Evolutionary conservation across 1,139 yeast genomes (phyloP).

Genomic region (Debaryomyces udenii): DNA sequence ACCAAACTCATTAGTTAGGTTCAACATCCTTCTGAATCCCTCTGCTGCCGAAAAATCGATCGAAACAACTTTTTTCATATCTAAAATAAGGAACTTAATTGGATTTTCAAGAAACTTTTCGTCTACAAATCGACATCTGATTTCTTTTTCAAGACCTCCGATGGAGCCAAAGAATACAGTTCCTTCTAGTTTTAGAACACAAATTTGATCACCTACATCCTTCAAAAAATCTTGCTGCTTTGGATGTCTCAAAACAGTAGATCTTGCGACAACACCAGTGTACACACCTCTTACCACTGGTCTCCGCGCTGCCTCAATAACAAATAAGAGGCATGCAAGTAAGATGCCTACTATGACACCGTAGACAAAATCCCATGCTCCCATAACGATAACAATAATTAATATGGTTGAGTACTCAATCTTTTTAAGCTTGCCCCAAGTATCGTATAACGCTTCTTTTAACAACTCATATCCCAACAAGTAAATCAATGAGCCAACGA

Average conservation of each 20-base stretch:
- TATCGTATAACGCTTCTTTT: conserved; percentile 84
- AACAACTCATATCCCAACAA: conserved; percentile 86
- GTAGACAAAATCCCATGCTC: conserved; percentile 89
- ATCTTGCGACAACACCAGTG: conserved; percentile 86
- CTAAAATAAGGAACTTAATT: conserved; percentile 78
- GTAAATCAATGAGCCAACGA: conserved; percentile 90
- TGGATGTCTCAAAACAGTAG: conserved; percentile 91
- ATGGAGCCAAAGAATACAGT: conserved; percentile 92
- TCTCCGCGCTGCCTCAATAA: conserved; percentile 84
- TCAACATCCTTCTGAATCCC: conserved; percentile 85
- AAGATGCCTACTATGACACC: conserved; percentile 91
- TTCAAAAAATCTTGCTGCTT: conserved; percentile 83
- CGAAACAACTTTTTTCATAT: conserved; percentile 77
- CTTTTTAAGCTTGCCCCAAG: conserved; percentile 70
- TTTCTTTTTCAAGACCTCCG: conserved; percentile 81
- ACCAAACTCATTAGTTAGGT: conserved; percentile 68
- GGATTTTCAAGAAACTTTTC: conserved; percentile 56
- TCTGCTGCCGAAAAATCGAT: conserved; percentile 97
- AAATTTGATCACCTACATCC: conserved; percentile 89
- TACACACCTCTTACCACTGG: conserved; percentile 82
- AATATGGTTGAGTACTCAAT: conserved; percentile 85
- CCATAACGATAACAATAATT: conserved; percentile 90
- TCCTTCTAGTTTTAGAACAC: conserved; percentile 84
- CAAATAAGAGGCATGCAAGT: conserved; percentile 88
- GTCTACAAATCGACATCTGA: conserved; percentile 67